Base-by-base conservation (phyloP, 768 basidiomycete species). In the Auriscalpium vulgare region DNA sequence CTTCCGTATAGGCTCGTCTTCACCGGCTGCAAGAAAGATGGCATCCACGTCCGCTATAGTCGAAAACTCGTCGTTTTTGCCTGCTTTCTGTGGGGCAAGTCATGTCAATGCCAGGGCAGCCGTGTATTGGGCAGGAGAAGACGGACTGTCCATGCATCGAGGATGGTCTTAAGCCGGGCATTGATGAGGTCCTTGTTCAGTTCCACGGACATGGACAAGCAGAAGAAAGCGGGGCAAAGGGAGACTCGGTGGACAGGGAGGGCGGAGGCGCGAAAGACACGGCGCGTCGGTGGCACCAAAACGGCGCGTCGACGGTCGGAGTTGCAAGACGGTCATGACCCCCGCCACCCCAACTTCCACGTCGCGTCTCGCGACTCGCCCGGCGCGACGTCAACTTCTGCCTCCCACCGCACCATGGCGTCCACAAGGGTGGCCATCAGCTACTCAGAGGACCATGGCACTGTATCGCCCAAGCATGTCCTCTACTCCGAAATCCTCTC, bases 1-100 rank as follows among this genome's bases (percentile, higher is more conserved):
- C 68, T 93, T 95, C 57, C 87, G 82, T 63, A 91, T 83, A n/a
- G 89, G 84, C 63, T 91, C 89, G 62, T 97, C 95, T 64, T 97
- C 91, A 35, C 90, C 91, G 37, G 90, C 83, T 35, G 84, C 66
- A 13, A 92, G 73, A 4, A 91, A 66, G 21, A 93, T 72, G 14
- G 85, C 86, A 63, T 90, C 88, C 8, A 76, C 76, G 57, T 82
- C 81, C 5, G 80, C 77, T 72, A 92, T 75, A 9, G 86, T 76
- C 60, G 76, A 78, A 63, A 82, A 85, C 61, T 91, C 90, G 47
- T 88, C 85, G 59, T 84, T 83, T 64, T 83, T 75, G 62, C 68
- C 76, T 57, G 86, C 83, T 69, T 71, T 79, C 89, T 90, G 44
- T 34, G 11, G 16, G 47, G 46, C 23, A 51, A 55, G 38, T 47